Percentiles rank a stretch among this genome's conserved stretches.
phyloP scores from a whole-genome alignment of 805 yeast genomes.

The Cyberlindnera maritima region DNA sequence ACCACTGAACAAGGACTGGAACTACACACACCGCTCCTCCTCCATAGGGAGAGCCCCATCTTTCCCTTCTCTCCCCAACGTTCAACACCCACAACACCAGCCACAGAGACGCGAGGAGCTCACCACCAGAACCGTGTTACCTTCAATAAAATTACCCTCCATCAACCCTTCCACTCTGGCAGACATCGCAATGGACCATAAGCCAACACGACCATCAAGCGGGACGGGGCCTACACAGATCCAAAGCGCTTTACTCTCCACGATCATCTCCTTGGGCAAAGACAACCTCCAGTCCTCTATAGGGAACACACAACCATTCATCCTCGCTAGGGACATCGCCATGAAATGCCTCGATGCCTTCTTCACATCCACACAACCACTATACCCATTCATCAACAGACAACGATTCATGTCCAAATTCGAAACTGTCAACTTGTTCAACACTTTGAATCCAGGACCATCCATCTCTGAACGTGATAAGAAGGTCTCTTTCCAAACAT shows the following conservation, averaged over 20 bases:
- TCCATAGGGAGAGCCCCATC: not conserved
- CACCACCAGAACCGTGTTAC: not conserved
- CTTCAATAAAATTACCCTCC: constrained; percentile 16
- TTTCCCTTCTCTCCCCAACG: not conserved
- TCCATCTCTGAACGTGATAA: constrained; percentile 6
- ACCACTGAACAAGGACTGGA: constrained; percentile 8
- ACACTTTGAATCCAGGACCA: constrained; percentile 16
- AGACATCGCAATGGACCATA: constrained; percentile 4
- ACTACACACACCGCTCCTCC: constrained; percentile 2
- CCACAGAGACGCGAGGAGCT: no score
- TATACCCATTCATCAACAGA: constrained; percentile 22
- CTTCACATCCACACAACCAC: constrained; percentile 15
- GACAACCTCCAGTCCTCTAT: constrained; percentile 11
- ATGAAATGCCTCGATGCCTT: constrained; percentile 17
- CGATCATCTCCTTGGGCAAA: constrained; percentile 23
- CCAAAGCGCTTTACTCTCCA: constrained; percentile 24
- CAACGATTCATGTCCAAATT: constrained; percentile 13
- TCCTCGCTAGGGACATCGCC: constrained; percentile 19
- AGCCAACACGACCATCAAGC: not conserved
- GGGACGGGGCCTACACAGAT: constrained; percentile 13
- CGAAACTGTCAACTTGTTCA: constrained; percentile 15
- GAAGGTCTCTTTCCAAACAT: constrained; percentile 18
- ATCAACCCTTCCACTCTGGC: constrained; percentile 10
- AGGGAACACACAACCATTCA: constrained; percentile 11
- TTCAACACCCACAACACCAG: not conserved